Conservation (phyloP, 106 monocot genomes). For the Agapanthus africanus region DNA sequence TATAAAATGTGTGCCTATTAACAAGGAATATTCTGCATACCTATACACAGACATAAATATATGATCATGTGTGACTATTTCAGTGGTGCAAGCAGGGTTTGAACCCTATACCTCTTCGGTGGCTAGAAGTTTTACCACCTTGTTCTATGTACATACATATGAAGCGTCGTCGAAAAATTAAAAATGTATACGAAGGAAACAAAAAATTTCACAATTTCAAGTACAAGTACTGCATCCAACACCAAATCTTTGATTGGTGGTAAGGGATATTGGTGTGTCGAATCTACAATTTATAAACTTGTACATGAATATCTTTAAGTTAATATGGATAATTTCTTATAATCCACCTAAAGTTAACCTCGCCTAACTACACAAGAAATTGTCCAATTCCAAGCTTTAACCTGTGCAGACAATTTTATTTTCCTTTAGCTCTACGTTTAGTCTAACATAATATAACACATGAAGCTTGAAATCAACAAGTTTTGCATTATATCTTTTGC, state of each 20-base stretch:
- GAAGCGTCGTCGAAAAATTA: background rate
- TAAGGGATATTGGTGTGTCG: background rate
- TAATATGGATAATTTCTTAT: background rate
- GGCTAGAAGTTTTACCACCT: too few species aligned
- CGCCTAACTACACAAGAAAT: background rate
- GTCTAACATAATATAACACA: background rate
- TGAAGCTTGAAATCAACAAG: background rate
- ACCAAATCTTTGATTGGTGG: background rate
- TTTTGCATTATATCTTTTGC: background rate
- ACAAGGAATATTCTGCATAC: too few species aligned
- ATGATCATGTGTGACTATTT: too few species aligned
- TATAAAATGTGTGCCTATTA: too few species aligned
- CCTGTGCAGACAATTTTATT: background rate
- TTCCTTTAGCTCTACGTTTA: background rate
- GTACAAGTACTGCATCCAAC: background rate
- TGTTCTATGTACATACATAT: background rate
- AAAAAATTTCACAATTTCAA: background rate
- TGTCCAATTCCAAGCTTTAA: background rate
- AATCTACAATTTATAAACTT: constrained; percentile 1
- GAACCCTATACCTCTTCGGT: too few species aligned
- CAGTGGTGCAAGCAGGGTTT: too few species aligned
- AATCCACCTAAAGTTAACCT: constrained; percentile 2
- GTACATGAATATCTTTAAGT: background rate
- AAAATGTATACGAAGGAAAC: background rate
- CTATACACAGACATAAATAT: too few species aligned